phyloP scores from a whole-genome alignment of 2,329 filamentous ascomycete genomes.

The Nannizziopsis barbatae region DNA sequence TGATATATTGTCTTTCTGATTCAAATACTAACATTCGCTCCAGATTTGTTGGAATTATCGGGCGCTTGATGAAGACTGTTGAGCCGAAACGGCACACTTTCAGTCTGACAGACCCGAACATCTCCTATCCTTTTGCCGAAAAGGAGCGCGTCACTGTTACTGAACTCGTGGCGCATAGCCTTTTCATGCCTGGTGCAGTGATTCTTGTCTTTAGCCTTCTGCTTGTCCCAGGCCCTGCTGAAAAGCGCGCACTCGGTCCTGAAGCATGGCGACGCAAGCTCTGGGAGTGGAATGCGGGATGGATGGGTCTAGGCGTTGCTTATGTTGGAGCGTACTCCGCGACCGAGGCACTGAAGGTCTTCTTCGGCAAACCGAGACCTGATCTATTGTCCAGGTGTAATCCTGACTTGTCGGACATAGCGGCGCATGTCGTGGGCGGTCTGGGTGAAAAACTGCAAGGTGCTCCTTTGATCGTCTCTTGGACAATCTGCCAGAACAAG shows the following conservation, averaged over 20 bases:
- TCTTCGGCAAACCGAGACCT: constrained; percentile 55
- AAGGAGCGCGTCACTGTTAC: constrained; percentile 61
- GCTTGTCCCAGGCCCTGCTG: constrained; percentile 61
- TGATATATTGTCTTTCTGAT: neutral
- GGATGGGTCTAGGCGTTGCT: constrained; percentile 67
- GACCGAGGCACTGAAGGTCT: constrained; percentile 72
- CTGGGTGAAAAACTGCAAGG: constrained; percentile 41
- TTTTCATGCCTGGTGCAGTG: constrained; percentile 54
- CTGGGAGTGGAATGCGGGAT: constrained; percentile 82
- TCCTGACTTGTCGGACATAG: constrained; percentile 57
- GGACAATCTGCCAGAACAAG: constrained; percentile 59
- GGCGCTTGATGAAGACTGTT: constrained; percentile 47
- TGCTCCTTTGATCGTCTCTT: constrained; percentile 60
- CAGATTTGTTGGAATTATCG: constrained; percentile 48
- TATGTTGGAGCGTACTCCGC: constrained; percentile 65
- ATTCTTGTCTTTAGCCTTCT: constrained; percentile 57
- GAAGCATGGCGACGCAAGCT: constrained; percentile 65
- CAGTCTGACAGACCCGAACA: constrained; percentile 59
- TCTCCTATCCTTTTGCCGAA: constrained; percentile 63
- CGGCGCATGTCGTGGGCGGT: constrained; percentile 52
- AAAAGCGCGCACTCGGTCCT: constrained; percentile 35
- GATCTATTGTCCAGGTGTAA: constrained; percentile 59
- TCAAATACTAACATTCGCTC: constrained; percentile 1
- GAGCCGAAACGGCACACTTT: constrained; percentile 60
- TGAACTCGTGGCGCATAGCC: constrained; percentile 52